Conservation (phyloP, 306 rosid species). For the Medicago truncatula region MtrunA17r5.0-ANR NC_053044.1:6640501-6641000, state of each 20-base stretch:
- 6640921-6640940: too few species aligned
- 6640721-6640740: constrained; percentile 62
- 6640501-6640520: constrained; percentile 62
- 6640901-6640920: too few species aligned
- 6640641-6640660: constrained; percentile 71
- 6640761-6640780: constrained; percentile 34
- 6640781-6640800: constrained; percentile 55
- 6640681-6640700: constrained; percentile 64
- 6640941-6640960: too few species aligned
- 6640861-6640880: constrained; percentile 54
- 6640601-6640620: constrained; percentile 12
- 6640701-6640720: constrained; percentile 75
- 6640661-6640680: constrained; percentile 64
- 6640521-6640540: not conserved
- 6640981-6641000: too few species aligned
- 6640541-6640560: not conserved
- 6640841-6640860: constrained; percentile 65
- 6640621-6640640: constrained; percentile 79
- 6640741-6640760: constrained; percentile 47
- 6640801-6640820: constrained; percentile 52
- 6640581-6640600: not conserved
- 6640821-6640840: constrained; percentile 39
- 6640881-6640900: too few species aligned
- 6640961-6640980: too few species aligned
- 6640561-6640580: too few species aligned